Evolutionary conservation across 2,329 filamentous ascomycete genomes (phyloP).

Genomic region (Fusarium pseudonygamai): DNA sequence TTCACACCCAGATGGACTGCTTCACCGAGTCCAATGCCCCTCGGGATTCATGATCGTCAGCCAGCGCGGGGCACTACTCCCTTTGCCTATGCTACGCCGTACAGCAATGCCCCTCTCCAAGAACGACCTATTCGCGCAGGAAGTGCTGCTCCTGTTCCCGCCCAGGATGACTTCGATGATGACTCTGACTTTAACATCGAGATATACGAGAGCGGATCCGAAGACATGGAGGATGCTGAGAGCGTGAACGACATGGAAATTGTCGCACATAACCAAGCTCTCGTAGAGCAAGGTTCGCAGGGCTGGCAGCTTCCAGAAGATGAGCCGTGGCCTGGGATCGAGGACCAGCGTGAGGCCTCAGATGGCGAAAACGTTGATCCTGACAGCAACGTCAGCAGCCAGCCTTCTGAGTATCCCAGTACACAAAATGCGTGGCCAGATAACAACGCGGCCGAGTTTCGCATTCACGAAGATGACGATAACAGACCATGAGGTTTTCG

Average conservation of each 20-base stretch:
- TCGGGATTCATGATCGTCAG: slow-evolving; percentile 48
- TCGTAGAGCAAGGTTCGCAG: slow-evolving; percentile 38
- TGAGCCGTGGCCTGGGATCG: slow-evolving; percentile 66
- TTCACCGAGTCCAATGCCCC: slow-evolving; percentile 56
- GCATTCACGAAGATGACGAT: slow-evolving; percentile 54
- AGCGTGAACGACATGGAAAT: slow-evolving; percentile 41
- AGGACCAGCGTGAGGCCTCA: slow-evolving; percentile 57
- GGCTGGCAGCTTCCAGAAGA: slow-evolving; percentile 59
- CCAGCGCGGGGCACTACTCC: slow-evolving; percentile 60
- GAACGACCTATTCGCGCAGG: slow-evolving; percentile 49
- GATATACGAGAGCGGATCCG: slow-evolving; percentile 49
- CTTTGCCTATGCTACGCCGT: slow-evolving; percentile 79
- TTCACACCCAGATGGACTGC: slow-evolving; percentile 67
- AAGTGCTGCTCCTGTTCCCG: slow-evolving; percentile 43
- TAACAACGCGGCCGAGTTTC: slow-evolving; percentile 46
- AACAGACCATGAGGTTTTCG: slow-evolving; percentile 25
- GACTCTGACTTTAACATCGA: slow-evolving; percentile 52
- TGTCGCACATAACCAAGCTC: slow-evolving; percentile 39
- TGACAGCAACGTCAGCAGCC: slow-evolving; percentile 57
- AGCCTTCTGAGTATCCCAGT: slow-evolving; percentile 66
- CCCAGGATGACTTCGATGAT: slow-evolving; percentile 48
- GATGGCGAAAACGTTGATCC: slow-evolving; percentile 63
- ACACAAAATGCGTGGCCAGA: slow-evolving; percentile 56
- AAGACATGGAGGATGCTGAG: slow-evolving; percentile 46
- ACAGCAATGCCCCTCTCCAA: slow-evolving; percentile 67